Percentiles rank a stretch among this genome's conserved stretches.
Evolutionary conservation across 257 asterid species (phyloP).

Genomic region (Solanum virginianum): DNA sequence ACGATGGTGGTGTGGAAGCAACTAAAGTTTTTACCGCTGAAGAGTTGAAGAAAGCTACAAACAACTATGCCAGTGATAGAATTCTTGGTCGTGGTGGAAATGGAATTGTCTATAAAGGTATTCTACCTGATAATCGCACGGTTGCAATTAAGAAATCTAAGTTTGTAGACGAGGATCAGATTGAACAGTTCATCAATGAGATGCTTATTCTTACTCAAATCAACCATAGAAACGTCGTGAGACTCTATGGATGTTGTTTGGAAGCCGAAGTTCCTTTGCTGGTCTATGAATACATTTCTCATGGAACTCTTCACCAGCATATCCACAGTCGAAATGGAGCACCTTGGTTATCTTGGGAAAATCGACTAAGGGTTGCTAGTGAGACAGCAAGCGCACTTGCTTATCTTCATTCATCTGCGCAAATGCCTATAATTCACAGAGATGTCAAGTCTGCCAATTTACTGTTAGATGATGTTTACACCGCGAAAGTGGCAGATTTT

Average conservation of each 20-base stretch:
- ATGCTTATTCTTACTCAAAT: slow-evolving; percentile 64
- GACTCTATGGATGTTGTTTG: slow-evolving; percentile 63
- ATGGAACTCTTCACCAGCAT: slow-evolving; percentile 50
- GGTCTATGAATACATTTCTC: slow-evolving; percentile 57
- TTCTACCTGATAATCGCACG: slow-evolving; percentile 28
- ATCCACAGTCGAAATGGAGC: slow-evolving; percentile 19
- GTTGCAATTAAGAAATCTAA: slow-evolving; percentile 68
- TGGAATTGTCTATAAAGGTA: slow-evolving; percentile 65
- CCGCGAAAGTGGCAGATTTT: slow-evolving; percentile 59
- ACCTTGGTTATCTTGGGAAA: slow-evolving; percentile 52
- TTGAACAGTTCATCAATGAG: slow-evolving; percentile 70
- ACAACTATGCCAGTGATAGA: slow-evolving; percentile 38
- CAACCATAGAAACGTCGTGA: slow-evolving; percentile 67
- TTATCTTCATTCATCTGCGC: slow-evolving; percentile 65
- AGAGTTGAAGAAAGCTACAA: slow-evolving; percentile 48
- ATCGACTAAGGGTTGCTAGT: slow-evolving; percentile 48
- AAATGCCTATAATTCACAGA: slow-evolving; percentile 51
- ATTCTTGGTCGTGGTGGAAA: slow-evolving; percentile 72
- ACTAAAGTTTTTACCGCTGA: slow-evolving; percentile 46
- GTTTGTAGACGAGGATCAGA: slow-evolving; percentile 43
- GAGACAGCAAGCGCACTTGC: slow-evolving; percentile 64
- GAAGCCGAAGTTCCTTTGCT: slow-evolving; percentile 64
- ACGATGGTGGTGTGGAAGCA: slow-evolving; percentile 29
- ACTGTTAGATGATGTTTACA: slow-evolving; percentile 40
- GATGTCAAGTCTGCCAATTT: slow-evolving; percentile 78